Base-by-base conservation (phyloP, 1,139 yeast genomes). In the Lodderomyces margitis region DNA sequence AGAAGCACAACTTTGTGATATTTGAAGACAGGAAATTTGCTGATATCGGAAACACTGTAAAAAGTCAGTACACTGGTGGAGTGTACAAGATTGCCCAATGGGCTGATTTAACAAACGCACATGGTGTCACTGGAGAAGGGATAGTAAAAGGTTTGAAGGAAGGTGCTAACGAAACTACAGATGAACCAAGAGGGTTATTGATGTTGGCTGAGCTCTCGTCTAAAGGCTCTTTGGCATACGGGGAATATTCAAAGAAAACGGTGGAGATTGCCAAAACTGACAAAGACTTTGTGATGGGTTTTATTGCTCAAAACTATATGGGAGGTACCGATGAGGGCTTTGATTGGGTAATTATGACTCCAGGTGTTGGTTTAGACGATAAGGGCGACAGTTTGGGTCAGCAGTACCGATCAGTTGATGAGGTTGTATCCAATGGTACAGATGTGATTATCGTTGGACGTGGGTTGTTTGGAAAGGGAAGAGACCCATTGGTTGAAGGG, bases 21-120 rank as follows among this genome's bases (percentile, higher is more conserved):
- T 91, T 91, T 58, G 98, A 91, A 66, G 98, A 91, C 66, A 79
- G 99, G 51, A 94, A 94, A 68, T 94, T 94, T 65, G 98, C 98
- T 21, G 99, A 94, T 63, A 94, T 94, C 55, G 99, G 99, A n/a
- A 88, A 89, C 57, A 94, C 98, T 1, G 98, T 92, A 40, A 91
- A 91, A 66, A 77, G 87, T 34, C 99, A 94, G 65, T 94, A 92
- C 64, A 70, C 84, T 33, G 87, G 95, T 34, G 99, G 99, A 37
- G 83, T 88, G 3, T 89, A 80, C 69, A 80, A 79, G 58, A 92
- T 92, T 48, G 94, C 95, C 9, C 69, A 81, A 55, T 94, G 98
- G 98, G 81, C 98, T 0, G 97, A 94, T 58, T 87, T 94, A 48
- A 91, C 98, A 39, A 94, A 94, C 61, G 98, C 98, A 0, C 99